phyloP scores from a whole-genome alignment of 169 alveolate genomes.

The Eimeria sp. region DNA sequence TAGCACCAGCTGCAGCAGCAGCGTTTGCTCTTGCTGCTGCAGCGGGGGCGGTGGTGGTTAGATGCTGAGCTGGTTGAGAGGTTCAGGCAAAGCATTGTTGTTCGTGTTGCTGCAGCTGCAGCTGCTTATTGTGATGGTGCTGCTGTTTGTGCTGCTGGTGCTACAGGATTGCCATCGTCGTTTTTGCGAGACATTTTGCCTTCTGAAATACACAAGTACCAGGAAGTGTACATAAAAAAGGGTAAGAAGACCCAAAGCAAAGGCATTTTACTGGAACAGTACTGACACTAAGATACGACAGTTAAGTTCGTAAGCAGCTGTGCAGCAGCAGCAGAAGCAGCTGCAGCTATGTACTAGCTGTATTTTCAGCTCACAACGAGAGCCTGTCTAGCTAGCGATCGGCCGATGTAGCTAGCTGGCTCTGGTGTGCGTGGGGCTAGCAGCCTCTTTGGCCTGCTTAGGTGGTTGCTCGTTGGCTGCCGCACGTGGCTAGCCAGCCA shows the following conservation, averaged over 20 bases:
- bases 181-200: constrained; percentile 61
- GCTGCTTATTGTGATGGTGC: background rate
- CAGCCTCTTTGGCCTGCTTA: background rate
- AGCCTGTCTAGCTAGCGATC: constrained; percentile 19
- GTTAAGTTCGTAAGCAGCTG: constrained; percentile 19
- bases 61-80: constrained; percentile 23
- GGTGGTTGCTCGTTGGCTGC: no score
- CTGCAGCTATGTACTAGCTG: no score
- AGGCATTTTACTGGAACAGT: no score
- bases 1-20: background rate
- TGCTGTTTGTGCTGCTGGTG: constrained; percentile 4
- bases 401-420: background rate
- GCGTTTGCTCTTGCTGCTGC: background rate
- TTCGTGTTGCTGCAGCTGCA: background rate
- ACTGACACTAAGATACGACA: no score
- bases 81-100: background rate
- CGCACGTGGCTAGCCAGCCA: no score
- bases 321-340: no score
- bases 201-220: constrained; percentile 63
- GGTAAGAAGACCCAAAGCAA: no score
- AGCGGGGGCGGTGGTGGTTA: no score
- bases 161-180: constrained; percentile 67
- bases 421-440: background rate
- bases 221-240: constrained; percentile 71
- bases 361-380: no score